A percentile compares a stretch with the other conserved stretches of the same genome.
phyloP scores from a whole-genome alignment of 306 rosid genomes.

The Pyrus communis region DNA sequence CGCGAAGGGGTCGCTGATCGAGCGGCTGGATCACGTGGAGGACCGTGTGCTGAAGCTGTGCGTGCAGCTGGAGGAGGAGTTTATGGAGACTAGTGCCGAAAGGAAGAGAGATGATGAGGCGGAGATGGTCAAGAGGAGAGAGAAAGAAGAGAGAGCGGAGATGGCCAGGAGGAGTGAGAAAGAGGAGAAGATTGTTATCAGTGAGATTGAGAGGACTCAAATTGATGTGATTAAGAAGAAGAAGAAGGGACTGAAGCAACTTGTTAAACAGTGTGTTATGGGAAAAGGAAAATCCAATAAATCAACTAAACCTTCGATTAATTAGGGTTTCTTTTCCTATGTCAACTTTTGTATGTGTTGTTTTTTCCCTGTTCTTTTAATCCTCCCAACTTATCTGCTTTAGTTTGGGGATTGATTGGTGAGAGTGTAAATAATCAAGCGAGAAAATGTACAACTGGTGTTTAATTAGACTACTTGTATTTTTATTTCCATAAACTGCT shows the following conservation, averaged over 20 bases:
- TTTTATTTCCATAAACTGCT: not conserved
- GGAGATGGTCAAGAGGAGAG: conserved; percentile 17
- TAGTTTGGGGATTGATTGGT: not conserved
- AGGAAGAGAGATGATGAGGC: conserved; percentile 15
- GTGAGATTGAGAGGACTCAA: not conserved
- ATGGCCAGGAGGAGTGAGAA: not conserved
- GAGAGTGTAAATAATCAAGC: not conserved
- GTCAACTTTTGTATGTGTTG: not conserved
- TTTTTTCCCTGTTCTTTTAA: not conserved
- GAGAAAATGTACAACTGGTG: not conserved
- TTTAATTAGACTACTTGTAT: not conserved
- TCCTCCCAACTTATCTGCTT: not conserved
- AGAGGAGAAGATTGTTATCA: not conserved
- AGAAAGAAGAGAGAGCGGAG: conserved; percentile 19
- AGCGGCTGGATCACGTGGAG: conserved; percentile 63
- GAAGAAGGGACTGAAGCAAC: conserved; percentile 41
- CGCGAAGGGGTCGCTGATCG: conserved; percentile 61
- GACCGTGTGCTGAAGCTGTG: conserved; percentile 61
- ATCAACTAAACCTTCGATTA: not conserved
- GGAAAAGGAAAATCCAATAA: conserved; percentile 9
- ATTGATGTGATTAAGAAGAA: conserved; percentile 6
- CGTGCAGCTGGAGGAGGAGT: conserved; percentile 51
- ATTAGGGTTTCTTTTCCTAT: not conserved
- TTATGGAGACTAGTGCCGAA: conserved; percentile 17
- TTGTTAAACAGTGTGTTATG: conserved; percentile 37